A percentile compares a stretch with the other conserved stretches of the same genome.
Evolutionary conservation across 78 protist species (phyloP).

Genomic region (Mastigamoeba balamuthi): DNA sequence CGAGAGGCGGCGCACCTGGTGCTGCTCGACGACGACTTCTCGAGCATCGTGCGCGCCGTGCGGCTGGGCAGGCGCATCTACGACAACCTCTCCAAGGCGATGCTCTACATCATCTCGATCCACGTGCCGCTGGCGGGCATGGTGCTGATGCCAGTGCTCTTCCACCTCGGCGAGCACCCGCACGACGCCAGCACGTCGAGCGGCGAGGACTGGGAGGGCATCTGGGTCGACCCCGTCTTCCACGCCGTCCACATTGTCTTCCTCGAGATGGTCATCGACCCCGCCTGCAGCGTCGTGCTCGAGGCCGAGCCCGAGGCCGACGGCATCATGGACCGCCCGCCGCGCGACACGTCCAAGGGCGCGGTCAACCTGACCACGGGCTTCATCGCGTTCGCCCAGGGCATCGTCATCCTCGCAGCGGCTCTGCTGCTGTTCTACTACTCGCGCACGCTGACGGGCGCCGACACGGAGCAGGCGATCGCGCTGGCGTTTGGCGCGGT

Average conservation of each 20-base stretch:
- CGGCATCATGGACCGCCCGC: background rate
- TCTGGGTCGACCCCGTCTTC: background rate
- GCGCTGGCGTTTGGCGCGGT: background rate
- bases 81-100: conserved; percentile 89
- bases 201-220: too few relatives aligned
- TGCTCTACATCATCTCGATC: conserved; percentile 80
- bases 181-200: too few relatives aligned
- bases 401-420: background rate
- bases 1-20: conserved; percentile 34
- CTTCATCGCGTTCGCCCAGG: background rate
- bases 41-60: conserved; percentile 1
- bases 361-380: background rate
- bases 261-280: background rate
- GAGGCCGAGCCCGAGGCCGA: background rate
- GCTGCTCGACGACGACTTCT: conserved; percentile 14
- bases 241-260: background rate
- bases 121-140: conserved; percentile 55
- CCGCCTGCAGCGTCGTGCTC: background rate
- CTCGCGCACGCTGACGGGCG: background rate
- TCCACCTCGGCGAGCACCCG: background rate
- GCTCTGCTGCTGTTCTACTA: background rate
- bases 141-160: background rate
- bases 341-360: background rate
- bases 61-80: conserved; percentile 47
- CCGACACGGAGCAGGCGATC: too few relatives aligned